Evolutionary conservation across 495 filamentous ascomycete species (phyloP), one percentile per base, ranked within the genome.

Genomic region (Terfezia claveryi): DNA sequence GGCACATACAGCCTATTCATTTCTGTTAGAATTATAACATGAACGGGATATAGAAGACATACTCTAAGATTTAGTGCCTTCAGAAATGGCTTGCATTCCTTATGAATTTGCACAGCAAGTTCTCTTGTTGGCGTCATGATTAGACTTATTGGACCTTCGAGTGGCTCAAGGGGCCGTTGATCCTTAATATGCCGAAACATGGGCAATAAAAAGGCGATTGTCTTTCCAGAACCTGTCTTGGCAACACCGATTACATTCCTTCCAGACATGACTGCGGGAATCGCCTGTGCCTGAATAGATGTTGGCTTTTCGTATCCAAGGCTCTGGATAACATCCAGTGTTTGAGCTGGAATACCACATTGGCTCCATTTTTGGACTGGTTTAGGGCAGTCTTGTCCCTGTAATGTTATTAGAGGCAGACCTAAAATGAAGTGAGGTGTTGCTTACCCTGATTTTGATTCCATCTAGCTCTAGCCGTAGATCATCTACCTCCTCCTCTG

Each of bases 141-240:
- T 44, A 99, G 62, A 12, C 79, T 77, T 38, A 96, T 78, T 2
- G 92, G 87, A 1, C 92, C 92, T 57, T 96, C 92, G 58, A 83
- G 78, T 36, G 79, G 76, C 53, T 80, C 80, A n/a, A 96, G 69
- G 2, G 83, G 80, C 50, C 78, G 71, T 62, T 99, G 91, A 63
- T 96, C 91, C 63, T 88, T 92, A 69, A 99, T 93, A 64, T 99
- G 91, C 20, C 91, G 78, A 62, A 96, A 94, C 84, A 96, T 93
- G 17, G 91, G 91, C 16, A 99, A 74, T 12, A 89, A 67, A 64
- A 94, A 99, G 23, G 92, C 91, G 59, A 94, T 80, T 1, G 92
- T 99, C 68, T 99, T 99, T 60, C 92, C 92, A n/a, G 92, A 96
- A 4, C 92, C 92, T 17, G 92, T 99, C 68, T 96, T 96, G 3